phyloP scores from a whole-genome alignment of 371 early-diverging fungal species.

The Mortierella sp. region DNA sequence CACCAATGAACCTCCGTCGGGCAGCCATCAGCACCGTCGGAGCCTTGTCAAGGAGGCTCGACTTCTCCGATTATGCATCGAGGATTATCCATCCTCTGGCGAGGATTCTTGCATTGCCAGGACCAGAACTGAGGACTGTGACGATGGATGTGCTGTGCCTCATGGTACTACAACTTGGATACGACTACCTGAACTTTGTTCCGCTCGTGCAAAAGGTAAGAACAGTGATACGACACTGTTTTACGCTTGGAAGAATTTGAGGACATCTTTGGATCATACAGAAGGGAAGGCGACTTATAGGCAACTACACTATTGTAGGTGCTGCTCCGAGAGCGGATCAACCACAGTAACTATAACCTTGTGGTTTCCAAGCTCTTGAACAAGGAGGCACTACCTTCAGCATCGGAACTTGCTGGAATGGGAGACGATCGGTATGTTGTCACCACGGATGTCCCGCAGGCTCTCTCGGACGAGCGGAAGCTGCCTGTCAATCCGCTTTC shows the following conservation, averaged over 20 bases:
- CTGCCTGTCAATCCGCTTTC: constrained; percentile 90
- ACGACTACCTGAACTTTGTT: constrained; percentile 90
- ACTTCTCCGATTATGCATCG: constrained; percentile 90
- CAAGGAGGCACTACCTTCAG: constrained; percentile 27
- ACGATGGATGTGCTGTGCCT: constrained; percentile 88
- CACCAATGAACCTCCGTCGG: constrained; percentile 72
- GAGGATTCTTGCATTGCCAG: constrained; percentile 73
- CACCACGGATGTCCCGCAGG: constrained; percentile 48
- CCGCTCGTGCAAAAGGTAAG: constrained; percentile 86
- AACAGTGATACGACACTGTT: not conserved
- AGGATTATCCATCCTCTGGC: constrained; percentile 92
- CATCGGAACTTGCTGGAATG: constrained; percentile 41
- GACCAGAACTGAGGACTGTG: constrained; percentile 70
- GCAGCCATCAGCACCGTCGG: constrained; percentile 85
- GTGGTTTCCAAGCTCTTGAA: constrained; percentile 36
- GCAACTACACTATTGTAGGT: too few species aligned
- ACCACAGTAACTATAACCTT: constrained; percentile 31
- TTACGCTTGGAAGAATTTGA: too few species aligned
- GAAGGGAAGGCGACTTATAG: too few species aligned
- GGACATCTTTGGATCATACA: too few species aligned
- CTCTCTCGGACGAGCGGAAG: constrained; percentile 59
- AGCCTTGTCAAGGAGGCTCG: constrained; percentile 81
- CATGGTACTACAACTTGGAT: constrained; percentile 86
- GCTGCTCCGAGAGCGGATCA: constrained; percentile 21
- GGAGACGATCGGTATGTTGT: constrained; percentile 52